Evolutionary conservation across 768 basidiomycete species (phyloP), one percentile per base, ranked within the genome.

Genomic region (Trametes sanguinea): DNA sequence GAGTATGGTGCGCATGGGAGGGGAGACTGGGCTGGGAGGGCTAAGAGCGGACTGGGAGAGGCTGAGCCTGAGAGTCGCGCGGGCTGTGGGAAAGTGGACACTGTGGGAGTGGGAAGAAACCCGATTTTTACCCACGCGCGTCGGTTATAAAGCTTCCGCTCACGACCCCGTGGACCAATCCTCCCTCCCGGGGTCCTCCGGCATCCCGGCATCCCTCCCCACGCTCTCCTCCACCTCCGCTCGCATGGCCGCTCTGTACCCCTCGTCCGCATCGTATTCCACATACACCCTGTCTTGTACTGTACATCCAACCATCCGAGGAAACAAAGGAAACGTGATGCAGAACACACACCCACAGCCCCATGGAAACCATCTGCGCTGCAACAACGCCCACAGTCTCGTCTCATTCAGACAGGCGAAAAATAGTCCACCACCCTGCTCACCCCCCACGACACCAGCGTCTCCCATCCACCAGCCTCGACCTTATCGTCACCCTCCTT

Each of bases 91-190:
- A 80, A 80, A 73, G 71, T 71, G 70, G 65, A 50, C 63, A 76
- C 75, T 69, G 71, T 71, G 72, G 69, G 73, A 72, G 78, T 80
- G 78, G 79, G 78, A 80, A 80, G 78, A 80, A 79, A 64, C 63
- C 67, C 57, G 37, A 27, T 52, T 65, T 65, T 65, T 68, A 68
- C 72, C 70, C 72, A 72, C 70, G 73, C 71, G 67, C 69, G 60
- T 66, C 66, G 69, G 66, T 72, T 70, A 71, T 70, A 71, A 66
- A 70, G 65, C 57, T 52, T 62, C 67, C 69, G 66, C 62, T 63
- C 64, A 69, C 68, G 62, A 66, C 65, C 67, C 67, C 67, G 67
- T 68, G 65, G 54, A 57, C 67, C 63, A 55, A 54, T 39, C 61
- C 59, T 57, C 62, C 57, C 37, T 64, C 57, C 56, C 69, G 70